These are phyloP conservation scores for Lathyrus oleraceus DNA, from an alignment of 306 rosid species.

Conservation along the genomic window DNA sequence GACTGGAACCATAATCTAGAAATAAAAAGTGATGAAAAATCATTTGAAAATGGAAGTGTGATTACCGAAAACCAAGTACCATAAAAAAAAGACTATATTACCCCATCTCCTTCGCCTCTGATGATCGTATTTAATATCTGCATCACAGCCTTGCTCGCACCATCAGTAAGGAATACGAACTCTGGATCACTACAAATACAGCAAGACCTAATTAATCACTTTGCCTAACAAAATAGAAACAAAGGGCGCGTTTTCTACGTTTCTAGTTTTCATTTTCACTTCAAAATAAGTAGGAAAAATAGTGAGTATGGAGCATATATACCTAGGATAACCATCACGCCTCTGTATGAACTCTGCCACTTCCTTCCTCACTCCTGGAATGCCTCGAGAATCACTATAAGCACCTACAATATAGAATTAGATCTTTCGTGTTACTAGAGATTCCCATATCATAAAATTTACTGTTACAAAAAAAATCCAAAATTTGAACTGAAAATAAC, in stretches of 20 bases:
- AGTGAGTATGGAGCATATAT: slow-evolving; percentile 19
- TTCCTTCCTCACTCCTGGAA: slow-evolving; percentile 91
- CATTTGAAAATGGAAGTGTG: slow-evolving; percentile 26
- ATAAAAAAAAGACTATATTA: slow-evolving; percentile 39
- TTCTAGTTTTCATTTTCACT: neutral
- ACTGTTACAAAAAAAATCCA: slow-evolving; percentile 10
- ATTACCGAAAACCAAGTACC: slow-evolving; percentile 7
- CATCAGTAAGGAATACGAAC: slow-evolving; percentile 93
- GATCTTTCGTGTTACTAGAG: slow-evolving; percentile 28
- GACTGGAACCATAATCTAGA: slow-evolving; percentile 95
- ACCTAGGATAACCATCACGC: slow-evolving; percentile 99
- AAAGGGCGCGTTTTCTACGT: neutral
- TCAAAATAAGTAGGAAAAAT: neutral
- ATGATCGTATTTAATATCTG: slow-evolving; percentile 88
- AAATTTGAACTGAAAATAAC: slow-evolving; percentile 16
- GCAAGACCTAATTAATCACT: slow-evolving; percentile 35
- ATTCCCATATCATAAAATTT: slow-evolving; percentile 29
- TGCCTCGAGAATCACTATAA: slow-evolving; percentile 94
- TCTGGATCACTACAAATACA: slow-evolving; percentile 79
- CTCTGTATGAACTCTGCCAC: slow-evolving; percentile 86
- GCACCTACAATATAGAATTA: slow-evolving; percentile 64
- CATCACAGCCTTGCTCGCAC: slow-evolving; percentile 99
- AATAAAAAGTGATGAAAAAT: slow-evolving; percentile 31
- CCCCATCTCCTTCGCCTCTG: slow-evolving; percentile 88
- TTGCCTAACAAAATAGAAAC: slow-evolving; percentile 37